phyloP scores from a whole-genome alignment of 345 rosid genomes.

The Populus davidiana region DNA sequence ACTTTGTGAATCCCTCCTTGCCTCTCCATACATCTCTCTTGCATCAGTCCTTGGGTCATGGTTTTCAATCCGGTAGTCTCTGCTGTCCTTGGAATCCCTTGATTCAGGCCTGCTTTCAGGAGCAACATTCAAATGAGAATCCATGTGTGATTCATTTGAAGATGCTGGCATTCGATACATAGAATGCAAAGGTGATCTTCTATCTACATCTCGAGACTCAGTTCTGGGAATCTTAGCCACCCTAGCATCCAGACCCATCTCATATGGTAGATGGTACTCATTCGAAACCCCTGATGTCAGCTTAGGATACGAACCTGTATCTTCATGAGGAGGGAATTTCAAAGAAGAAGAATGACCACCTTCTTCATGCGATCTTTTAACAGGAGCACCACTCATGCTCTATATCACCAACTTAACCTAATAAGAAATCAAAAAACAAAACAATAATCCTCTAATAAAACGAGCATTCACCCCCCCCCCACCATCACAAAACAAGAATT shows the following conservation, averaged over 20 bases:
- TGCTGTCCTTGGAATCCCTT: constrained; percentile 60
- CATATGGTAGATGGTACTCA: constrained; percentile 59
- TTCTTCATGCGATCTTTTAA: constrained; percentile 80
- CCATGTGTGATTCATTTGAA: constrained; percentile 55
- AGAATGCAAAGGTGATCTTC: constrained; percentile 75
- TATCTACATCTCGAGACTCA: constrained; percentile 72
- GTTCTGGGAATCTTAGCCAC: constrained; percentile 55
- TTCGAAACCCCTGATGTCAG: constrained; percentile 40
- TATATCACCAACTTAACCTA: not conserved
- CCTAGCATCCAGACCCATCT: constrained; percentile 56
- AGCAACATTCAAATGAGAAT: constrained; percentile 34
- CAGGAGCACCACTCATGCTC: constrained; percentile 20
- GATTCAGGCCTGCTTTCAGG: constrained; percentile 54
- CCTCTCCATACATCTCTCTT: constrained; percentile 53
- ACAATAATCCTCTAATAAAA: not conserved
- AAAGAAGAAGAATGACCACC: constrained; percentile 65
- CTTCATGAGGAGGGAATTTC: constrained; percentile 68
- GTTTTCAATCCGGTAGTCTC: constrained; percentile 51
- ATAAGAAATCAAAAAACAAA: not conserved
- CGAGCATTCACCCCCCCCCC: not conserved
- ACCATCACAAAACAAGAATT: not conserved
- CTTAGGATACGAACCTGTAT: constrained; percentile 57
- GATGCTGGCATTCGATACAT: constrained; percentile 52
- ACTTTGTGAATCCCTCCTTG: constrained; percentile 72
- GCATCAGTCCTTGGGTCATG: constrained; percentile 58